Evolutionary conservation across 2,329 filamentous ascomycete species (phyloP), one percentile per base, ranked within the genome.

Genomic region (Cordyceps sp.): DNA sequence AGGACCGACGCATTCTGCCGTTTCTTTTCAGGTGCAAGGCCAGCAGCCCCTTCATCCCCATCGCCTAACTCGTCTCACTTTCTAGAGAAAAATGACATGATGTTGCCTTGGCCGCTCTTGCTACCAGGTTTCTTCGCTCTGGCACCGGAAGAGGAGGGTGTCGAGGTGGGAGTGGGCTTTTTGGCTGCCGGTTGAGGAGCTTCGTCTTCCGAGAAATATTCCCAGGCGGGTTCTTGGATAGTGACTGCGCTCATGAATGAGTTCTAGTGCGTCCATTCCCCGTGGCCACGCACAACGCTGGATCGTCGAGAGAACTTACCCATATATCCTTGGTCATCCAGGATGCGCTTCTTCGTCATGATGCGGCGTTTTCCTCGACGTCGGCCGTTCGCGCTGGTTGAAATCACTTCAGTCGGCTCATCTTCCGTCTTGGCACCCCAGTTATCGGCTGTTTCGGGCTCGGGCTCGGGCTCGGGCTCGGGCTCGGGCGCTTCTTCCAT

Each of bases 201-300:
- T 41, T 93, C 85, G 40, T 93, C 85, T 50, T 94, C 86, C 0
- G 84, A 93, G 58, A 92, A 93, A 0, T 80, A 88, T 52, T 94
- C 86, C 86, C 86, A 94, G 1, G 67, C 78, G 0, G 69, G 58
- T 47, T 93, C 84, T 54, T 92, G 81, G 41, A 78, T 78, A 2
- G 85, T 93, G 21, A 93, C 86, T 90, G 43, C 25, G 38, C 10
- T 10, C 15, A 9, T 7, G 10, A 19, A 23, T 36, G 8, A 33
- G 30, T 20, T n/a, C 23, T 15, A 3, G 17, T 13, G 10, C 19
- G 13, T 14, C 12, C 10, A 13, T 13, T 13, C 13, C n/a, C 10
- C 10, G 6, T 15, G 12, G 10, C 13, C 4, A 4, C 10, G 22
- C 3, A 23, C n/a, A 10, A 7, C 10, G 12, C 3, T 17, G 19